These are phyloP conservation scores for Backusella luteola DNA, from an alignment of 192 early-diverging fungal species.

Conservation along the genomic window DNA sequence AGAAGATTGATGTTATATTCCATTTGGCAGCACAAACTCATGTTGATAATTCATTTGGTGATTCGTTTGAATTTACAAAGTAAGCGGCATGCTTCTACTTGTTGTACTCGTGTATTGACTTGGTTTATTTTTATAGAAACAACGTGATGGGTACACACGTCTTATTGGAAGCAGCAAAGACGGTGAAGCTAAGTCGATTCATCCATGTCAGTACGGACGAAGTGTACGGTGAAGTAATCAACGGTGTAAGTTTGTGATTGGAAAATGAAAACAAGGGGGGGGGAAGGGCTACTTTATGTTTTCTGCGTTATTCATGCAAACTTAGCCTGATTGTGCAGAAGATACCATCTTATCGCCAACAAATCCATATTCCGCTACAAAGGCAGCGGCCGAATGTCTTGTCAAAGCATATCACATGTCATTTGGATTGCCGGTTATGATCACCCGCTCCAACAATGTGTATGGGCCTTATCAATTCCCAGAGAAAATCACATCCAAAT, in stretches of 20 bases:
- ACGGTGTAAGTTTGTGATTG: conserved; percentile 35
- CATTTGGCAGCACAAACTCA: conserved; percentile 83
- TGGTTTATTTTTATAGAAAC: conserved; percentile 33
- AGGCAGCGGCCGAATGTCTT: conserved; percentile 80
- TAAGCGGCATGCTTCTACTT: not conserved
- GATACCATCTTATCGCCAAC: conserved; percentile 66
- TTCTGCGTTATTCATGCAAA: not conserved
- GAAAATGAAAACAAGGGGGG: not conserved
- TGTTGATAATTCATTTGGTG: conserved; percentile 84
- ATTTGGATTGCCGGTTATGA: conserved; percentile 73
- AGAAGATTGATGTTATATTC: conserved; percentile 70
- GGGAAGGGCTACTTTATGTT: not conserved
- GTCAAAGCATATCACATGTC: conserved; percentile 76
- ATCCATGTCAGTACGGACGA: conserved; percentile 83
- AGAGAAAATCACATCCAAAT: conserved; percentile 85
- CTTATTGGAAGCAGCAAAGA: conserved; percentile 66
- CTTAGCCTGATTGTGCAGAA: conserved; percentile 63
- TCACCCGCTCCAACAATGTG: conserved; percentile 79
- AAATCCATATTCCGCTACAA: conserved; percentile 85
- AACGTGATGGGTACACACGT: conserved; percentile 85
- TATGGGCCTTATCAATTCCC: conserved; percentile 83
- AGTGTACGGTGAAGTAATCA: conserved; percentile 75
- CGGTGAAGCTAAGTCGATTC: conserved; percentile 54
- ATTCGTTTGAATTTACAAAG: conserved; percentile 76
- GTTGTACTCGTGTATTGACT: not conserved